Conservation (phyloP, 1,284 basidiomycete species). For the Trametes versicolor region DNA sequence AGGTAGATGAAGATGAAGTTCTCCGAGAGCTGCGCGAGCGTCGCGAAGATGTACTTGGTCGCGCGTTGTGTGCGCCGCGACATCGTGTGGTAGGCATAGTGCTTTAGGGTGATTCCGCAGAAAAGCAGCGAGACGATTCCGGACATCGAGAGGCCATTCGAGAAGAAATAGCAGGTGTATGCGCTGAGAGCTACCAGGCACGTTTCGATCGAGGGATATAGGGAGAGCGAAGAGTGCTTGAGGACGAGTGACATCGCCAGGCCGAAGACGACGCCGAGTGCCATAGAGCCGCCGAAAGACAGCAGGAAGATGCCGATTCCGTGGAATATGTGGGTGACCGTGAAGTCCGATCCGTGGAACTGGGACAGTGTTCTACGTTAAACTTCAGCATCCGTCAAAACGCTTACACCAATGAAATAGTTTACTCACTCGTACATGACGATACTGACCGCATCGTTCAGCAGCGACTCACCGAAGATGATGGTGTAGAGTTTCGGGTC, state of each 20-base stretch:
- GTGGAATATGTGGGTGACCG: constrained; percentile 90
- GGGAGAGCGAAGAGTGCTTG: constrained; percentile 91
- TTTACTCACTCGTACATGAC: constrained; percentile 99
- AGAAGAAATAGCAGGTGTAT: constrained; percentile 99
- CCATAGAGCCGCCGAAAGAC: constrained; percentile 95
- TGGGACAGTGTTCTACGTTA: constrained; percentile 79
- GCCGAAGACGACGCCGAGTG: constrained; percentile 91
- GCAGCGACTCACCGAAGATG: constrained; percentile 97
- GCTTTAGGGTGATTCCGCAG: constrained; percentile 99
- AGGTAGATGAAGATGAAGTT: constrained; percentile 99
- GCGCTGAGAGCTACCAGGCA: constrained; percentile 95
- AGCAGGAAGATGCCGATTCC: constrained; percentile 97
- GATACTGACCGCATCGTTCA: constrained; percentile 99
- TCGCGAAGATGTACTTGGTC: constrained; percentile 95
- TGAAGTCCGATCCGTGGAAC: constrained; percentile 93
- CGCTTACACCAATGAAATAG: neutral
- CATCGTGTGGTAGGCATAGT: constrained; percentile 99
- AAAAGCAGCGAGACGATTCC: constrained; percentile 98
- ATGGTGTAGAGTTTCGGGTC: constrained; percentile 98
- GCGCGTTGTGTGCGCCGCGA: constrained; percentile 93
- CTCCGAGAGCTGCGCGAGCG: constrained; percentile 93
- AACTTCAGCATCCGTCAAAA: neutral
- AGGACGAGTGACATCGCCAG: constrained; percentile 91
- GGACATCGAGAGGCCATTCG: constrained; percentile 93
- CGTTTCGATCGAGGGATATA: constrained; percentile 93